Evolutionary conservation across 495 filamentous ascomycete genomes (phyloP).

Genomic region (Penicillium arizonense): DNA sequence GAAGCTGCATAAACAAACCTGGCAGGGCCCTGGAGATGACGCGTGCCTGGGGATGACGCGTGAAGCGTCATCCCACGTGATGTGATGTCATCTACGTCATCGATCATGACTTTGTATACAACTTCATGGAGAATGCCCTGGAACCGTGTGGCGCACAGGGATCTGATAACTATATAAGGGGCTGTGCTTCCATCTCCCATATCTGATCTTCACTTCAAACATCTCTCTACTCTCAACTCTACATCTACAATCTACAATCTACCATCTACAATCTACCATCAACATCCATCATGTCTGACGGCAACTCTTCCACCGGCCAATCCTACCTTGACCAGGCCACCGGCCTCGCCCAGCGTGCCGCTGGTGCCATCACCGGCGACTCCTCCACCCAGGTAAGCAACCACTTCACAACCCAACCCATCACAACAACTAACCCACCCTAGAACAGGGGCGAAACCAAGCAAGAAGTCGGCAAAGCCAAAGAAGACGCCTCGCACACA

Average conservation of each 20-base stretch:
- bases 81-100: constrained; percentile 29
- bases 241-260: constrained; percentile 1
- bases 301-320: constrained; percentile 72
- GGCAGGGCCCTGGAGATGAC: too few species aligned
- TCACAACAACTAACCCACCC: constrained; percentile 9
- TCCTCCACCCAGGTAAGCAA: constrained; percentile 58
- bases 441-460: constrained; percentile 53
- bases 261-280: neutral
- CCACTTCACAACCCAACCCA: neutral
- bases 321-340: constrained; percentile 78
- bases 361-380: constrained; percentile 76
- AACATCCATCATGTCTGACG: constrained; percentile 51
- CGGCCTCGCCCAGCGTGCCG: constrained; percentile 66
- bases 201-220: neutral
- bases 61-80: constrained; percentile 13
- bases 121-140: constrained; percentile 1
- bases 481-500: constrained; percentile 64
- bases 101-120: constrained; percentile 2
- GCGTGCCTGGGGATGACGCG: too few species aligned
- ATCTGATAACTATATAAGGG: neutral
- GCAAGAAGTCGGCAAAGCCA: constrained; percentile 58
- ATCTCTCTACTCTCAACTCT: neutral
- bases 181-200: neutral
- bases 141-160: neutral
- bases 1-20: neutral